Conservation (phyloP, 2,329 filamentous ascomycete genomes). For the Aspergillus persii region DNA sequence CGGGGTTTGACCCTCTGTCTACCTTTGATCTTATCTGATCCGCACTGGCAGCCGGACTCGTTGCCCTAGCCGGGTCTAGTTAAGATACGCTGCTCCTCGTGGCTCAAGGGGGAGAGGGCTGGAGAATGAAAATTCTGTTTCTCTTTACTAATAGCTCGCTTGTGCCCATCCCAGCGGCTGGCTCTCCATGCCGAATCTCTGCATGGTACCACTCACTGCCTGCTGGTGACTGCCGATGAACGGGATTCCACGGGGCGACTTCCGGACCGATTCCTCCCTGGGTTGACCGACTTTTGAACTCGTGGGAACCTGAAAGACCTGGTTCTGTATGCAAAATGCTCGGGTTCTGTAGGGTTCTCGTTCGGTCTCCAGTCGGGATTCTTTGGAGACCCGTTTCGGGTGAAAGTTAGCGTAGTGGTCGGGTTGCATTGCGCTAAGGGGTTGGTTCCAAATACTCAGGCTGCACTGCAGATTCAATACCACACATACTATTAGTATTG, state of each 20-base stretch:
- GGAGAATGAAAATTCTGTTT: conserved; percentile 3
- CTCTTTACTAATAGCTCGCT: conserved; percentile 5
- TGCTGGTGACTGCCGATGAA: conserved; percentile 12
- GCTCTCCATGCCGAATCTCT: not conserved
- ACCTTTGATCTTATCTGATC: conserved; percentile 29
- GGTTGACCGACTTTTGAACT: conserved; percentile 7
- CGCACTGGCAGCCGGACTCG: conserved; percentile 4
- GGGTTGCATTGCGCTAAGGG: not conserved
- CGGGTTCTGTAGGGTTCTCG: too few relatives aligned
- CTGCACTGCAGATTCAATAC: too few relatives aligned
- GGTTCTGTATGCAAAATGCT: too few relatives aligned
- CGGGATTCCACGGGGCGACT: conserved; percentile 14
- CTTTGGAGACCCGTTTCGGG: not conserved
- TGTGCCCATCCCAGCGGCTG: not conserved
- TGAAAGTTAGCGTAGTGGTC: not conserved
- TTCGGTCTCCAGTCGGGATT: not conserved
- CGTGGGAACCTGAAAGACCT: too few relatives aligned
- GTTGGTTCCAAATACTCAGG: too few relatives aligned
- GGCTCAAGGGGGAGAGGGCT: not conserved
- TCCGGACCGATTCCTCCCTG: conserved; percentile 3
- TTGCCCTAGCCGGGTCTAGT: not conserved
- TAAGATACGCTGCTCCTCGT: not conserved
- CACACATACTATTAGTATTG: not conserved
- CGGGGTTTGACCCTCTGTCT: not conserved
- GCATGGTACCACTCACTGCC: too few relatives aligned